These are phyloP conservation scores for Kappamyces sp. DNA, from an alignment of 192 early-diverging fungal genomes.

Conservation along the genomic window DNA sequence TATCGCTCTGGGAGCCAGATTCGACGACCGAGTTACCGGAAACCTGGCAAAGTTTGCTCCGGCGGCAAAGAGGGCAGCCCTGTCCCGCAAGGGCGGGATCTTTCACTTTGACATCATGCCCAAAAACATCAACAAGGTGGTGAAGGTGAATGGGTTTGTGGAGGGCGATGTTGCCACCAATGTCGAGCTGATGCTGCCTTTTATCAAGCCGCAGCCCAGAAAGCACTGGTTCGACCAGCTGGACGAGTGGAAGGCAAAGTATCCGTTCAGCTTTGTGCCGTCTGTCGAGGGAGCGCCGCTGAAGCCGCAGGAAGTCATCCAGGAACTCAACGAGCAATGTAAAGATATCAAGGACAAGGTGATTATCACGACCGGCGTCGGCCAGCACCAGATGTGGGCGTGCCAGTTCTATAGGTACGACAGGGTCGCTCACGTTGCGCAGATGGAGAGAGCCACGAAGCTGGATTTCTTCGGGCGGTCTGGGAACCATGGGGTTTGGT, in stretches of 20 bases:
- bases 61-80: slow-evolving; percentile 80
- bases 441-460: slow-evolving; percentile 81
- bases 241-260: slow-evolving; percentile 82
- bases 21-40: slow-evolving; percentile 97
- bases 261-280: slow-evolving; percentile 79
- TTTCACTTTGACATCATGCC: slow-evolving; percentile 99
- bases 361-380: slow-evolving; percentile 93
- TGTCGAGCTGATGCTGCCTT: slow-evolving; percentile 70
- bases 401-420: slow-evolving; percentile 78
- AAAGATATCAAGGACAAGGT: slow-evolving; percentile 81
- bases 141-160: slow-evolving; percentile 82
- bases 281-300: slow-evolving; percentile 54
- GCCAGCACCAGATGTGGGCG: slow-evolving; percentile 99
- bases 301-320: slow-evolving; percentile 92
- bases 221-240: slow-evolving; percentile 82
- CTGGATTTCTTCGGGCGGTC: slow-evolving; percentile 90
- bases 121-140: slow-evolving; percentile 99
- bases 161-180: slow-evolving; percentile 94
- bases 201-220: slow-evolving; percentile 60
- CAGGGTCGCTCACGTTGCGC: neutral
- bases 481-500: slow-evolving; percentile 99
- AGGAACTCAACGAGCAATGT: slow-evolving; percentile 83
- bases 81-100: slow-evolving; percentile 86
- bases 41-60: slow-evolving; percentile 85
- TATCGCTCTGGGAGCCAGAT: slow-evolving; percentile 91